Evolutionary conservation across 352 stramenopile species (phyloP), one percentile per base, ranked within the genome.

Genomic region (Globisporangium rhizosaccharum): DNA sequence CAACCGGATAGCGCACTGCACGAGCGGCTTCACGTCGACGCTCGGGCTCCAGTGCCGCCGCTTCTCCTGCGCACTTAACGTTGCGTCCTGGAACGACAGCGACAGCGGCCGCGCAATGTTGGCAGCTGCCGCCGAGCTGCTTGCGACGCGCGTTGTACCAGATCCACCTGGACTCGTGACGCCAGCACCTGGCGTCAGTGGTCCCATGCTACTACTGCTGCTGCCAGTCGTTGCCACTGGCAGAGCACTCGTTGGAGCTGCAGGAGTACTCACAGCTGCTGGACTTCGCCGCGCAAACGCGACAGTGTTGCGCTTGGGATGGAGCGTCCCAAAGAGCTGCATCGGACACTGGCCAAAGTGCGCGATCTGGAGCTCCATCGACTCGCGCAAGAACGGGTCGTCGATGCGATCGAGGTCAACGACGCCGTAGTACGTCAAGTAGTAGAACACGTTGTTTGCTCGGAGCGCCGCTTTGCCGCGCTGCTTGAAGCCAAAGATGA

Each of bases 401-500:
- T 98, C 85, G 48, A 99, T 97, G 36, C 76, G 68, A 62, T 99
- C 96, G 17, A 99, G 67, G 69, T 99, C 96, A 25, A 99, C 96
- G 59, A 98, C 79, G 15, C 85, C 88, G 56, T 96, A 93, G 65
- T 97, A 97, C 44, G 88, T 94, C 39, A 96, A 62, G 52, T 97
- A 94, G 64, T 96, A 95, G 63, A 99, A 99, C 5, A 99, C 76
- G 66, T 99, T 99, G 63, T 97, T 87, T 0, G 92, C 93, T 45
- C 96, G 77, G n/a, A 97, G 68, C 5, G 97, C 96, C 33, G 87
- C 92, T 64, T 92, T 79, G 23, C 97, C 96, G 18, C 90, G 79
- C 71, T 99, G 98, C 63, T 99, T 99, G 74, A 85, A 98, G 10
- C 97, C 97, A 74, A 99, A 99, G 23, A 99, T 97, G 10, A 99